Evolutionary conservation across 1,284 basidiomycete genomes (phyloP).

Genomic region (Sanghuangporus sanghuang): DNA sequence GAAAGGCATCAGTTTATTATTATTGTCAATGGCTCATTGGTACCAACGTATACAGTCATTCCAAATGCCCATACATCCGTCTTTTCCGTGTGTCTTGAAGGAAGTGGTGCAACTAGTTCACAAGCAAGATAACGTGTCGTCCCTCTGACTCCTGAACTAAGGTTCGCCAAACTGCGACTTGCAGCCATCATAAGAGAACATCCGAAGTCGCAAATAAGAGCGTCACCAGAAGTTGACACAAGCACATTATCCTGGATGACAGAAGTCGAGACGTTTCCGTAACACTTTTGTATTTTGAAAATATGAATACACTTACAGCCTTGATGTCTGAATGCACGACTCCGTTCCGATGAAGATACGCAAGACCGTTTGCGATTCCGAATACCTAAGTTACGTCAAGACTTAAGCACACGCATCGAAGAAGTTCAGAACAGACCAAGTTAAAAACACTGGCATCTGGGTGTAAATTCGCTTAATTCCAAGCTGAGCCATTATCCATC

Average conservation of each 20-base stretch:
- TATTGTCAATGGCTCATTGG: not conserved
- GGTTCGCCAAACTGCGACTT: not conserved
- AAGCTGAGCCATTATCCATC: slow-evolving; percentile 12
- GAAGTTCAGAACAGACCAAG: not conserved
- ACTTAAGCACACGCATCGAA: not conserved
- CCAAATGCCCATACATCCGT: slow-evolving; percentile 15
- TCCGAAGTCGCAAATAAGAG: slow-evolving; percentile 11
- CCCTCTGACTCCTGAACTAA: not conserved
- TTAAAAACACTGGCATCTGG: not conserved
- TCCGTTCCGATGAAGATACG: slow-evolving; percentile 2
- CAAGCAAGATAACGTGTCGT: slow-evolving; percentile 1
- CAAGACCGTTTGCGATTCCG: slow-evolving; percentile 3
- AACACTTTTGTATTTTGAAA: not conserved
- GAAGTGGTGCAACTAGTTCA: not conserved
- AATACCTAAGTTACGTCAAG: not conserved
- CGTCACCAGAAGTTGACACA: not conserved
- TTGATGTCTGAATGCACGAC: slow-evolving; percentile 12
- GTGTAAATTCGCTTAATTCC: not conserved
- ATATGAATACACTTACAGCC: not conserved
- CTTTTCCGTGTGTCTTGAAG: not conserved
- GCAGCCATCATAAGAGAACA: not conserved
- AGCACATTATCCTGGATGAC: slow-evolving; percentile 7
- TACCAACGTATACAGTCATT: slow-evolving; percentile 10
- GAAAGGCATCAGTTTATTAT: no score
- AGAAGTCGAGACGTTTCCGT: no score